These are phyloP conservation scores for Caloboletus inedulis DNA, from an alignment of 1,284 basidiomycete genomes.

Conservation along the genomic window DNA sequence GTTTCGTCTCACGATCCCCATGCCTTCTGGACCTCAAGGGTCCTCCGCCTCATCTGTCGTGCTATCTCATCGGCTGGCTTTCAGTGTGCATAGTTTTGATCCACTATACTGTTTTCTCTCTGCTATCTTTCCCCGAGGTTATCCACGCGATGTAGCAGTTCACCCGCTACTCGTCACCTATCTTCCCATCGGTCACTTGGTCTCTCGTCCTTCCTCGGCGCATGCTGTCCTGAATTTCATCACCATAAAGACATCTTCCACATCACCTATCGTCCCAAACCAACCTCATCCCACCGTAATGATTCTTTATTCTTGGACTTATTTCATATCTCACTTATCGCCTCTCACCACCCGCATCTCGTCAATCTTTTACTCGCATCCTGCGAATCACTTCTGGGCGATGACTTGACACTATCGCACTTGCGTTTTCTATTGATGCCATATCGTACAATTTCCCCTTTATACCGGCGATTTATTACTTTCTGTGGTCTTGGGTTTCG, in stretches of 20 bases:
- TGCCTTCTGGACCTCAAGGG: slow-evolving; percentile 8
- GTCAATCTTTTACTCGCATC: neutral
- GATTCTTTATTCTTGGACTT: slow-evolving; percentile 14
- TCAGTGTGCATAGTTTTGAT: slow-evolving; percentile 24
- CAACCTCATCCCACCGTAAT: neutral
- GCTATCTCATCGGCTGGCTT: slow-evolving; percentile 17
- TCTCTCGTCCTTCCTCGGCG: neutral
- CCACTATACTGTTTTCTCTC: slow-evolving; percentile 12
- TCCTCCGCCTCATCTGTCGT: neutral
- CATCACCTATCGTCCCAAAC: neutral
- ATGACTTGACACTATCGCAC: neutral
- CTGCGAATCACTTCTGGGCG: neutral
- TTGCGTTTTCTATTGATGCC: neutral
- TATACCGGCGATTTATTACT: neutral
- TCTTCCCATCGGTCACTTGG: too few relatives aligned
- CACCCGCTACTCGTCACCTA: too few relatives aligned
- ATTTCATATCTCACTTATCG: slow-evolving; percentile 15
- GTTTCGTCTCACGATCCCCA: neutral
- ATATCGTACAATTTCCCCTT: slow-evolving; percentile 6
- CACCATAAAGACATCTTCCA: neutral
- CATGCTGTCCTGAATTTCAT: neutral
- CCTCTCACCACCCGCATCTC: neutral
- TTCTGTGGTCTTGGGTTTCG: neutral
- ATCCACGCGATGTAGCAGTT: neutral
- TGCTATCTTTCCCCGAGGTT: slow-evolving; percentile 10